Conservation (phyloP, 805 yeast genomes). For the Candida vartiovaarae region DNA sequence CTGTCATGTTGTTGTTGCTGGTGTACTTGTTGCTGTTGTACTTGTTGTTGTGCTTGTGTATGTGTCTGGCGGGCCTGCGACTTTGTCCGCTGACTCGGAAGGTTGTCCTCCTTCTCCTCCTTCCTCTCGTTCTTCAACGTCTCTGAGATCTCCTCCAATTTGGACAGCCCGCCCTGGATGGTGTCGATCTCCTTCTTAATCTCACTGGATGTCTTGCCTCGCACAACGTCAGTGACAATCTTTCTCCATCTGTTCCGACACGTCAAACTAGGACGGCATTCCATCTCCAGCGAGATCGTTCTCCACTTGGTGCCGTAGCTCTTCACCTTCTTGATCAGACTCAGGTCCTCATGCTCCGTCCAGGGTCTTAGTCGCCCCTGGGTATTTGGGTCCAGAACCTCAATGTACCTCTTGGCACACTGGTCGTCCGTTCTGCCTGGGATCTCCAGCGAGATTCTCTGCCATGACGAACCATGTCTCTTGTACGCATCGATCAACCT, state of each 20-base stretch:
- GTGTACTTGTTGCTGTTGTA: not conserved
- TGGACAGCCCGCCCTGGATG: slow-evolving; percentile 32
- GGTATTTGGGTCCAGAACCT: slow-evolving; percentile 77
- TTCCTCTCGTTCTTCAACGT: slow-evolving; percentile 13
- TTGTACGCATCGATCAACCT: slow-evolving; percentile 55
- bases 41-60: not conserved
- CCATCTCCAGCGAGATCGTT: slow-evolving; percentile 61
- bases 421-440: slow-evolving; percentile 91
- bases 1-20: slow-evolving; percentile 1
- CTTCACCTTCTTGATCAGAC: slow-evolving; percentile 60
- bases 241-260: slow-evolving; percentile 93
- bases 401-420: slow-evolving; percentile 86
- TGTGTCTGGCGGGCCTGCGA: slow-evolving; percentile 1
- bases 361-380: slow-evolving; percentile 74
- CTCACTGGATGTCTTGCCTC: slow-evolving; percentile 51
- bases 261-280: slow-evolving; percentile 79
- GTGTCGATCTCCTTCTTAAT: slow-evolving; percentile 55
- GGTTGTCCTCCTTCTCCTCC: not conserved
- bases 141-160: slow-evolving; percentile 20
- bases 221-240: slow-evolving; percentile 65
- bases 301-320: slow-evolving; percentile 85
- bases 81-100: not conserved
- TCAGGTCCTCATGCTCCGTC: slow-evolving; percentile 70
- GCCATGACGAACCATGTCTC: slow-evolving; percentile 78
- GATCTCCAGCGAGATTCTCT: slow-evolving; percentile 67